Percentiles rank a stretch among this genome's conserved stretches.
Evolutionary conservation across 1,284 basidiomycete genomes (phyloP).

Genomic region (Pyrrhoderma lamaoense): DNA sequence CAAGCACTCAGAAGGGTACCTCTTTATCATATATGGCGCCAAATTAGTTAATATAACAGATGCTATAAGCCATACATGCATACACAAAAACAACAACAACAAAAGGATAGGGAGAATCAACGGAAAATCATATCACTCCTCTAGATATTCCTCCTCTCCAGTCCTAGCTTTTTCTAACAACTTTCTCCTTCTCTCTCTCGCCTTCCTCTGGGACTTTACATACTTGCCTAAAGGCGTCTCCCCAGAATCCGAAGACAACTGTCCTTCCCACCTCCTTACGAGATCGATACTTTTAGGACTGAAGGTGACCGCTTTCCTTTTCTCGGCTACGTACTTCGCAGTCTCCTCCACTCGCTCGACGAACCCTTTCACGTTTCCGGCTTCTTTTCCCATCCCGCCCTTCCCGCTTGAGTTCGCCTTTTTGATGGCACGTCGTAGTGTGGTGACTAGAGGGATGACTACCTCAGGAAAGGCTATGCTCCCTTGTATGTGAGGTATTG

Average conservation of each 20-base stretch:
- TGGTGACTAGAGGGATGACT: conserved; percentile 74
- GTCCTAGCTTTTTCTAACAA: conserved; percentile 73
- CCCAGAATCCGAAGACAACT: conserved; percentile 35
- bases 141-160: conserved; percentile 62
- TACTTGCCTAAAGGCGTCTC: conserved; percentile 76
- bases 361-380: conserved; percentile 58
- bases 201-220: conserved; percentile 74
- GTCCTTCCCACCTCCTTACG: conserved; percentile 68
- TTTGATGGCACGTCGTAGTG: conserved; percentile 67
- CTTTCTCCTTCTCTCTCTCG: conserved; percentile 67
- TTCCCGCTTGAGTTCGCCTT: conserved; percentile 23
- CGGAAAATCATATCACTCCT: conserved; percentile 30
- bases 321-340: conserved; percentile 67
- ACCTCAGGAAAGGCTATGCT: conserved; percentile 95
- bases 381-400: conserved; percentile 42
- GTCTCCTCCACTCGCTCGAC: conserved; percentile 83
- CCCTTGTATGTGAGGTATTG: conserved; percentile 54
- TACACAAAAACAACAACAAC: too few relatives aligned
- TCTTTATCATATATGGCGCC: too few relatives aligned
- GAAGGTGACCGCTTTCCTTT: conserved; percentile 50
- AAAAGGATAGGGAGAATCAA: too few relatives aligned
- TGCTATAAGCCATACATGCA: too few relatives aligned
- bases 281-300: conserved; percentile 57
- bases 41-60: too few relatives aligned
- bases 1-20: too few relatives aligned